These are phyloP conservation scores for Scheffersomyces amazonensis DNA, from an alignment of 805 yeast genomes.

Conservation along the genomic window DNA sequence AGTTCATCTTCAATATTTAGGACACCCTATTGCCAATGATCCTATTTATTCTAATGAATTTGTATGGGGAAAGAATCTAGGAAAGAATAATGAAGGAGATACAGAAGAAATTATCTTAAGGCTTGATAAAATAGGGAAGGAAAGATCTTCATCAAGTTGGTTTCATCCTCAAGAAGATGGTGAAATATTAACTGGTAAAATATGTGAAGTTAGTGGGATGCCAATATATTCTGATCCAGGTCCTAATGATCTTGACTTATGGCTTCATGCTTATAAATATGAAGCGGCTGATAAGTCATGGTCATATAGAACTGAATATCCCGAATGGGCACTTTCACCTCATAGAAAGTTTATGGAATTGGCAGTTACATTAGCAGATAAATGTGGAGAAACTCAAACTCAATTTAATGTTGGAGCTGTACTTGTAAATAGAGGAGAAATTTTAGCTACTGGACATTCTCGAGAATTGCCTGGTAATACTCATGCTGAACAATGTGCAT, in stretches of 20 bases:
- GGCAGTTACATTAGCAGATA: conserved; percentile 75
- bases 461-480: conserved; percentile 93
- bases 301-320: conserved; percentile 73
- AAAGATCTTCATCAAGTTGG: conserved; percentile 67
- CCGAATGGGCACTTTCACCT: conserved; percentile 74
- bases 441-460: conserved; percentile 82
- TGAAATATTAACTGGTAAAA: conserved; percentile 57
- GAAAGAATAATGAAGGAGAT: conserved; percentile 56
- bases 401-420: conserved; percentile 96
- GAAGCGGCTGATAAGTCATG: conserved; percentile 57
- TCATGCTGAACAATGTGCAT: conserved; percentile 95
- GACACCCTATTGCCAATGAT: conserved; percentile 44
- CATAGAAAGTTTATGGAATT: conserved; percentile 64
- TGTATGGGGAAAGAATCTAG: conserved; percentile 80
- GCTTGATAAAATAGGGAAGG: conserved; percentile 69
- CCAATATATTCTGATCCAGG: conserved; percentile 86
- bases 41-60: conserved; percentile 78
- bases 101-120: conserved; percentile 43
- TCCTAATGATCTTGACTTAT: conserved; percentile 77
- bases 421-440: conserved; percentile 54
- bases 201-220: conserved; percentile 65
- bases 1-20: conserved; percentile 82
- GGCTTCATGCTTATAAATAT: conserved; percentile 89
- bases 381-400: conserved; percentile 77
- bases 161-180: conserved; percentile 57